Percentiles rank a stretch among this genome's conserved stretches.
Conservation (phyloP, 345 rosid species). For the Aquilaria yunnanensis region DNA sequence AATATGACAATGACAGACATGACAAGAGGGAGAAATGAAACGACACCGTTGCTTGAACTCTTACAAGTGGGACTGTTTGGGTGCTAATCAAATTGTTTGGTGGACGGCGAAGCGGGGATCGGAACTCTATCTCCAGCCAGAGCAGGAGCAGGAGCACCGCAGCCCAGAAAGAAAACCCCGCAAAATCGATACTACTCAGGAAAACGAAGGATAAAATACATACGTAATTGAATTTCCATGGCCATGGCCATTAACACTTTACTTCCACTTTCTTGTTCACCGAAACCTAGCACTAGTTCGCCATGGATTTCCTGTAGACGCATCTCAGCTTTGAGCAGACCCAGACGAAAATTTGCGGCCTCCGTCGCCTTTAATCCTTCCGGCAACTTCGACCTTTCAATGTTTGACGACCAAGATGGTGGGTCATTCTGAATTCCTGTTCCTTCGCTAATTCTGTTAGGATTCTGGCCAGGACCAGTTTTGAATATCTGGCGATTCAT, state of each 20-base stretch:
- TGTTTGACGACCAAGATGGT: slow-evolving; percentile 45
- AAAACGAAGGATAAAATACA: too few relatives aligned
- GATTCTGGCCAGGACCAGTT: too few relatives aligned
- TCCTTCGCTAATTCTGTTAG: not conserved
- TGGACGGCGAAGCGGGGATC: too few relatives aligned
- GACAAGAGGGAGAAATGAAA: too few relatives aligned
- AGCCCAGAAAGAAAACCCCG: too few relatives aligned
- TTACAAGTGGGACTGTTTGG: too few relatives aligned
- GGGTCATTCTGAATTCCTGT: not conserved
- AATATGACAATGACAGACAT: too few relatives aligned
- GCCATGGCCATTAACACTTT: slow-evolving; percentile 29
- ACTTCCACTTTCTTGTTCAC: slow-evolving; percentile 27
- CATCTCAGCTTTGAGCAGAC: slow-evolving; percentile 14
- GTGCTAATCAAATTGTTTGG: too few relatives aligned
- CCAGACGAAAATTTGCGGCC: slow-evolving; percentile 27
- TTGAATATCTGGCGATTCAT: not conserved
- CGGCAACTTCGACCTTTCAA: slow-evolving; percentile 71
- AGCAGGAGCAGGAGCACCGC: too few relatives aligned
- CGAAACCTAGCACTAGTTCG: slow-evolving; percentile 13
- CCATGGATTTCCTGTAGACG: slow-evolving; percentile 33
- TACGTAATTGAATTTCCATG: slow-evolving; percentile 14
- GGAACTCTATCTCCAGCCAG: too few relatives aligned
- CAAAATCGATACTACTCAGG: too few relatives aligned
- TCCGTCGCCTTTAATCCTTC: slow-evolving; percentile 83
- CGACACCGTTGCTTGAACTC: too few relatives aligned